phyloP scores from a whole-genome alignment of 768 basidiomycete genomes.

The Hebeloma cylindrosporum region DNA sequence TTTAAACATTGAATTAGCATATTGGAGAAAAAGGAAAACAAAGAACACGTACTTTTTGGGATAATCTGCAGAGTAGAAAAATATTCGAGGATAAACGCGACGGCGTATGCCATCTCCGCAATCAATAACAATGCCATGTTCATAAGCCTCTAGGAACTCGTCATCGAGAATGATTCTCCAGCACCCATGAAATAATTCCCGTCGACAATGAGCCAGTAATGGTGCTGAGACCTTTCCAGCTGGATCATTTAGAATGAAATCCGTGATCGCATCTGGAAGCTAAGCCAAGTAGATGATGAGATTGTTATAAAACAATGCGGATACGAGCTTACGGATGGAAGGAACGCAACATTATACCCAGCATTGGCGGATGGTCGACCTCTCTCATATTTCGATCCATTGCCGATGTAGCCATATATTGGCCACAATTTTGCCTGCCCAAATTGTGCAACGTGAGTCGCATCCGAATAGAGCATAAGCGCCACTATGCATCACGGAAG shows the following conservation, averaged over 20 bases:
- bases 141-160: slow-evolving; percentile 33
- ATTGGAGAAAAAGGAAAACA: too few species aligned
- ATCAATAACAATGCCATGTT: slow-evolving; percentile 30
- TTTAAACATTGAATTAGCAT: not conserved
- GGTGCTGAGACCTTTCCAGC: slow-evolving; percentile 1
- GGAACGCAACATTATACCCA: too few species aligned
- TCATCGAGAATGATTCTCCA: slow-evolving; percentile 33
- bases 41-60: slow-evolving; percentile 34
- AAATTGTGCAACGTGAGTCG: too few species aligned
- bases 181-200: slow-evolving; percentile 32
- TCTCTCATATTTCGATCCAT: too few species aligned
- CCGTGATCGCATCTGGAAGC: slow-evolving; percentile 8
- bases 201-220: slow-evolving; percentile 13
- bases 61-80: slow-evolving; percentile 40
- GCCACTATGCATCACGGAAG: too few species aligned
- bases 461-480: too few species aligned
- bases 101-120: slow-evolving; percentile 33
- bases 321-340: not conserved
- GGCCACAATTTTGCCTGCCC: too few species aligned
- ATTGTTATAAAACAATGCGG: not conserved
- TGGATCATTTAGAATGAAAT: slow-evolving; percentile 13
- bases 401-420: too few species aligned
- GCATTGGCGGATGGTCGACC: too few species aligned
- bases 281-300: slow-evolving; percentile 9
- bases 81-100: slow-evolving; percentile 32